Base-by-base conservation (phyloP, 352 stramenopile genomes). In the Peronospora belbahrii region DNA sequence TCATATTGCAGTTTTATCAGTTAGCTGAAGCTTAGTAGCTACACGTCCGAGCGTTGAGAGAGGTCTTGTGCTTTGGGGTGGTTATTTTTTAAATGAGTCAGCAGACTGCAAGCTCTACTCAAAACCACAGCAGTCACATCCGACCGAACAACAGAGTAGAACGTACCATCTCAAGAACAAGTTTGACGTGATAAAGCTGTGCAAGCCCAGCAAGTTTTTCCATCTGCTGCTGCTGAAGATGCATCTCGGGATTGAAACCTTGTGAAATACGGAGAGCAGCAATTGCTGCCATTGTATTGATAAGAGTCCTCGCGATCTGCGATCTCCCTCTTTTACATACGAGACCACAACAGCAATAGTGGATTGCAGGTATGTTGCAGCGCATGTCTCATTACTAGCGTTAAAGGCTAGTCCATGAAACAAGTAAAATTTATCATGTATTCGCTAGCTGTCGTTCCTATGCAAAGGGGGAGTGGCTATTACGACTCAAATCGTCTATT, bases 111-210 rank as follows among this genome's bases (percentile, higher is more conserved):
- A 51, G 33, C 23, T 33, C 27, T n/a, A 20, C 27, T 41, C 37
- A 30, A 33, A 30, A 37, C 22, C 42, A n/a, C 6, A 4, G 20
- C n/a, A 30, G n/a, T 32, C 32, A 38, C 45, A 54, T 24, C 22
- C 14, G 28, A 52, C 20, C 47, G 47, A 48, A 34, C 13, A 20
- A 30, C 40, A 41, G 47, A 27, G 22, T 24, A 6, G n/a, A n/a
- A n/a, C n/a, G n/a, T n/a, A 57, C 53, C 53, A 62, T 62, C 53
- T 62, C 47, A 57, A 52, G 44, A n/a, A 28, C 18, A 33, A 18
- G 25, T 48, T 32, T 17, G 23, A 10, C 19, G 47, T 35, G 36
- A 19, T 32, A 59, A 58, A 63, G 37, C 42, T 42, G 42, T 48
- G 48, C 48, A 42, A 43, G 33, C 36, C 30, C 37, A 54, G 44